These are phyloP conservation scores for Boletus subcaerulescens DNA, from an alignment of 768 basidiomycete genomes.

Conservation along the genomic window DNA sequence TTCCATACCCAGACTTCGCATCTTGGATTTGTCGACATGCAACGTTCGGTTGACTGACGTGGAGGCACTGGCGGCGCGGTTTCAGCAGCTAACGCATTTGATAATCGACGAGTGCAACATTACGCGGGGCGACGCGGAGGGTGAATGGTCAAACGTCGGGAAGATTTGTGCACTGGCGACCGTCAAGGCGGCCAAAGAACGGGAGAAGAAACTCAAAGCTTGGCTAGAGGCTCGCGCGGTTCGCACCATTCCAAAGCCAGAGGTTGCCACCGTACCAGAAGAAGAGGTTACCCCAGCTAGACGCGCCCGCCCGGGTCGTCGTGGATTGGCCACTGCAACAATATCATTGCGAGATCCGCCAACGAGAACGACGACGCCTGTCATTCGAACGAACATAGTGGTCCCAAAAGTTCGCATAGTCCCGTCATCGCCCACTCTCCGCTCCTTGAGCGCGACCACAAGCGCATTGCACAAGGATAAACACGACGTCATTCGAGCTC, in stretches of 20 bases:
- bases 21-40: constrained; percentile 78
- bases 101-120: constrained; percentile 67
- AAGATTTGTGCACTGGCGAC: constrained; percentile 60
- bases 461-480: constrained; percentile 29
- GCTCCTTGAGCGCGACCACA: constrained; percentile 47
- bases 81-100: constrained; percentile 56
- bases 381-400: constrained; percentile 1
- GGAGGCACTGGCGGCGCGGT: constrained; percentile 49
- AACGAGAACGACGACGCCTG: constrained; percentile 15
- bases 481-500: constrained; percentile 40
- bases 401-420: constrained; percentile 51
- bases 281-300: constrained; percentile 6
- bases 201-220: constrained; percentile 58
- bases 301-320: constrained; percentile 45
- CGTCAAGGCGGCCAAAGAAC: constrained; percentile 56
- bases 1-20: constrained; percentile 44
- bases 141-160: constrained; percentile 62
- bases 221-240: constrained; percentile 42
- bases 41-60: constrained; percentile 52
- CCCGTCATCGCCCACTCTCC: constrained; percentile 50
- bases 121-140: constrained; percentile 47
- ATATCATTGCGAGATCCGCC: constrained; percentile 51
- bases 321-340: constrained; percentile 62
- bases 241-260: background rate
- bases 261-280: background rate